Evolutionary conservation across 164 flowering plant species (phyloP).

Genomic region (Chimonanthus salicifolius): DNA sequence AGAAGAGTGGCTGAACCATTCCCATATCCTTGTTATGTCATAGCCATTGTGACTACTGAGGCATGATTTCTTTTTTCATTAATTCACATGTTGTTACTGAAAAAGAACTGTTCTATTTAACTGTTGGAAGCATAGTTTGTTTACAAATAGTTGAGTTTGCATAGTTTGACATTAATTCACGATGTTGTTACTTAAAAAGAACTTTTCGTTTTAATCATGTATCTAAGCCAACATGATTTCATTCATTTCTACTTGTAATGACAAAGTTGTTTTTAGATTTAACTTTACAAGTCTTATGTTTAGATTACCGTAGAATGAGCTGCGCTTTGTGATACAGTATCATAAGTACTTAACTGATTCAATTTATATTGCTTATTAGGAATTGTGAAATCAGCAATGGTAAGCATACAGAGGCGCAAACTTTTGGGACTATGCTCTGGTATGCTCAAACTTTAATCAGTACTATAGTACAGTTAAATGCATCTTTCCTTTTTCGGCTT

Average conservation of each 20-base stretch:
- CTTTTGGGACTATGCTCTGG: slow-evolving; percentile 67
- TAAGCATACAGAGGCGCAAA: slow-evolving; percentile 83
- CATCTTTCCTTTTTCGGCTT: background rate
- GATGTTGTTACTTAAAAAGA: no score
- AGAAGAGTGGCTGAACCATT: no score
- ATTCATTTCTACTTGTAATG: background rate
- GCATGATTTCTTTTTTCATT: no score
- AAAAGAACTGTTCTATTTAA: no score
- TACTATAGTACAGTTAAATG: background rate
- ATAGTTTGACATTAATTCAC: no score
- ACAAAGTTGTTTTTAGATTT: background rate
- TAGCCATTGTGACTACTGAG: no score
- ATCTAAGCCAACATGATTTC: background rate
- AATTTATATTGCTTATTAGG: slow-evolving; percentile 12
- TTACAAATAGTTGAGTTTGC: no score
- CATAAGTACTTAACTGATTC: slow-evolving; percentile 8
- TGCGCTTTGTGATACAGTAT: background rate
- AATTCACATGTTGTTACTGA: no score
- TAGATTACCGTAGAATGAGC: background rate
- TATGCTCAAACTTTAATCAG: slow-evolving; percentile 15
- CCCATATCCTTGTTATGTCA: no score
- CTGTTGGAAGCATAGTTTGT: no score
- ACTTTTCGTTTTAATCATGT: no score
- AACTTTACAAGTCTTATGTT: background rate
- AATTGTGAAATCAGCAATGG: slow-evolving; percentile 41